Base-by-base conservation (phyloP, 2,329 filamentous ascomycete genomes). In the Daldinia sp. region DNA sequence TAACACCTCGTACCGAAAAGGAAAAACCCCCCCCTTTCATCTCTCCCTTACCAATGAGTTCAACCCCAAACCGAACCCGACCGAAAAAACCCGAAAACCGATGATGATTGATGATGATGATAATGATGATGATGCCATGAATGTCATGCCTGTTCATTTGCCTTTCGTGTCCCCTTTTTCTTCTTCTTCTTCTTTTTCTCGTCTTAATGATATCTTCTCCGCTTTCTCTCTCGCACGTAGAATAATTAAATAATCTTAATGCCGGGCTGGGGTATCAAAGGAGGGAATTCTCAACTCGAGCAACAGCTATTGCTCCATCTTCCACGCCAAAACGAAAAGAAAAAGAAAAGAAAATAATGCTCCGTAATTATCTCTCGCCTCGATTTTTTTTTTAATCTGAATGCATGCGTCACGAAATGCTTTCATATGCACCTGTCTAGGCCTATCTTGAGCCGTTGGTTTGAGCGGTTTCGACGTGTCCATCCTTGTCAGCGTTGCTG, bases 231-330 rank as follows among this genome's bases (percentile, higher is more conserved):
- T 35, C 57, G 55, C 57, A 12, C 20, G 51, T 10, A 57, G 33
- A 57, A 30, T 35, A 51, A 57, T 57, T 63, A 35, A 56, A 54
- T 60, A 63, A 15, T 51, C 30, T 42, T 60, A 71, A 72, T 72
- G 68, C 70, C 62, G 35, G 69, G 39, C 20, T 23, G 20, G 68
- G 69, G 69, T 72, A 72, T 72, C 67, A 72, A 51, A 69, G 62
- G 62, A 67, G 65, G 59, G 55, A 69, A 66, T 56, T 56, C 44
- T 65, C 61, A 65, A 63, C 56, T 69, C 61, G 64, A 71, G 63
- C 68, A 60, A 68, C 54, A 60, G 50, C 63, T 63, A 66, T 69
- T 28, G 63, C 50, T 71, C 66, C 46, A 67, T 63, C 63, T 61
- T 30, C 57, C 67, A 42, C 59, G 67, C 67, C 67, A 44, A 63